A percentile compares a stretch with the other conserved stretches of the same genome.
Conservation (phyloP, 768 basidiomycete species). For the Mycena epipterygia region DNA sequence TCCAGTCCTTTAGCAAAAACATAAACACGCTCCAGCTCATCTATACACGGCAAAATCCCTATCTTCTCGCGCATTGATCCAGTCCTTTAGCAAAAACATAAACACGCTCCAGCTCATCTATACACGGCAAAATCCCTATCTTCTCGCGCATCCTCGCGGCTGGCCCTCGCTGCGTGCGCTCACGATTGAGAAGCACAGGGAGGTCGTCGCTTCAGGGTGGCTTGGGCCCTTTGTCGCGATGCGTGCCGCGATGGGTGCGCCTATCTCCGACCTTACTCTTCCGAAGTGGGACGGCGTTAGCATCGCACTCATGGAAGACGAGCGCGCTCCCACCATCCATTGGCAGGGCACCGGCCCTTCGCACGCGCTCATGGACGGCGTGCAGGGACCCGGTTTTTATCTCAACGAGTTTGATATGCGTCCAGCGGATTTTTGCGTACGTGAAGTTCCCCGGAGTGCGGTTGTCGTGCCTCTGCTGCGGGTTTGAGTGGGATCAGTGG, state of each 20-base stretch:
- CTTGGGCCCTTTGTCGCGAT: neutral
- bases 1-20: neutral
- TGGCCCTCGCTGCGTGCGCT: neutral
- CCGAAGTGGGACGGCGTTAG: neutral
- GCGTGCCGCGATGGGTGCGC: neutral
- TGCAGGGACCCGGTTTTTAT: neutral
- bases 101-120: neutral
- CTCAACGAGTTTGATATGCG: conserved; percentile 8
- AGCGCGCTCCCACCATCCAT: neutral
- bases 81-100: neutral
- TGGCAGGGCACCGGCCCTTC: neutral
- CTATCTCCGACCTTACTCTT: neutral
- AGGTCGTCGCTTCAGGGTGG: neutral
- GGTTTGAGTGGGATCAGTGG: neutral
- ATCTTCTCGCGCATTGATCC: neutral
- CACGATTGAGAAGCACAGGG: neutral
- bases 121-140: neutral
- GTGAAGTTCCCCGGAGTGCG: neutral
- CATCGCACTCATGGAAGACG: neutral
- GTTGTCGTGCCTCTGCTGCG: neutral
- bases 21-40: neutral
- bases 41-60: neutral
- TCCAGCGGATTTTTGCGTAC: neutral
- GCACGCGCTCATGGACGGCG: conserved; percentile 10
- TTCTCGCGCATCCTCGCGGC: neutral